Percentiles rank a stretch among this genome's conserved stretches.
Conservation (phyloP, 192 early-diverging fungal genomes). For the Coemansia sp. region DNA sequence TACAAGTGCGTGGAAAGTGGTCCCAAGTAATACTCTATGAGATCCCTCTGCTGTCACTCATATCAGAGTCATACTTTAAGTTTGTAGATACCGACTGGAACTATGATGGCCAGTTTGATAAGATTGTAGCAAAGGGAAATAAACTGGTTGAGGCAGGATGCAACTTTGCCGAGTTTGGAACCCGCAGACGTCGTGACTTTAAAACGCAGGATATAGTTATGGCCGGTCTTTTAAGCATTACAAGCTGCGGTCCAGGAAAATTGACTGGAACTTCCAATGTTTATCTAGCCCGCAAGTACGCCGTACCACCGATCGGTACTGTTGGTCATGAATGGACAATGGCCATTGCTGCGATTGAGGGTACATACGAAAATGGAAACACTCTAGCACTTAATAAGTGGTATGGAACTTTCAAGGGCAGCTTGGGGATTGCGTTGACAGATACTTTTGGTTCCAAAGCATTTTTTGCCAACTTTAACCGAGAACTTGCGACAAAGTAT, state of each 20-base stretch:
- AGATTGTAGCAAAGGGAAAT: constrained; percentile 52
- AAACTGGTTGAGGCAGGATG: constrained; percentile 57
- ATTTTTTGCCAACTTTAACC: constrained; percentile 64
- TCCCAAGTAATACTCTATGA: constrained; percentile 73
- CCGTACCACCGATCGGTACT: constrained; percentile 45
- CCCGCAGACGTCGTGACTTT: constrained; percentile 65
- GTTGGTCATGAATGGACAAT: constrained; percentile 78
- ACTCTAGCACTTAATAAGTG: constrained; percentile 59
- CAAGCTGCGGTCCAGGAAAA: constrained; percentile 33
- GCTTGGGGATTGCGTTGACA: constrained; percentile 64
- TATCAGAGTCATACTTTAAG: constrained; percentile 68
- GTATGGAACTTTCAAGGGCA: constrained; percentile 55
- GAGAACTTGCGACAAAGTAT: constrained; percentile 52
- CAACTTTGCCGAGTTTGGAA: constrained; percentile 78
- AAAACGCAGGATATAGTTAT: constrained; percentile 65
- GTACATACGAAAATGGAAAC: constrained; percentile 60
- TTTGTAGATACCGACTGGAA: constrained; percentile 70
- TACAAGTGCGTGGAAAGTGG: constrained; percentile 64
- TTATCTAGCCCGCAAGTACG: constrained; percentile 58
- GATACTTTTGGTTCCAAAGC: constrained; percentile 68
- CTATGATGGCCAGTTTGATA: constrained; percentile 59
- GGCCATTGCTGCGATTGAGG: constrained; percentile 66
- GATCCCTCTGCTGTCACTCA: constrained; percentile 64
- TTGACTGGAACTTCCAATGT: constrained; percentile 71
- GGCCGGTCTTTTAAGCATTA: constrained; percentile 32